Evolutionary conservation across 2,329 filamentous ascomycete species (phyloP), one percentile per base, ranked within the genome.

Genomic region (Fusarium graminum): DNA sequence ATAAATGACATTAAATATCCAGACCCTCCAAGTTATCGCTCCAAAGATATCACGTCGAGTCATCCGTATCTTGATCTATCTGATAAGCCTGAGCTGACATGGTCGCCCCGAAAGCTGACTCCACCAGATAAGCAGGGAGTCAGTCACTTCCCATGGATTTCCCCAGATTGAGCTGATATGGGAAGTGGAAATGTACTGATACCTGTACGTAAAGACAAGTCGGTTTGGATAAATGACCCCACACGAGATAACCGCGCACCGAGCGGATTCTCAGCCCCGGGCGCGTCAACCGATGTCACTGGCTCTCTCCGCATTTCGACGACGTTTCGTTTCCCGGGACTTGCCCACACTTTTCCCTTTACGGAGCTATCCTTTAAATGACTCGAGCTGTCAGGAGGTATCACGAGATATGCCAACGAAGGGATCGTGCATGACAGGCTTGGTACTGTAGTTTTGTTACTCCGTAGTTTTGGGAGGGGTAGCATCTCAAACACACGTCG

Each of bases 161-260:
- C 54, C 54, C 54, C 54, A 58, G 54, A 58, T 41, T 53, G 17
- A 26, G 26, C 45, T 47, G 52, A 58, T 58, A 55, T 39, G 54
- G 54, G 34, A 55, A 29, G 22, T n/a, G 54, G 34, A 55, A 29
- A 28, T n/a, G 40, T 49, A 56, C 34, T 19, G 46, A 52, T 51
- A 57, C 51, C 53, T 42, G 51, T 63, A 63, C 59, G 59, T 58
- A 63, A 63, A 63, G 34, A 19, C 25, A 44, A 49, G 43, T 52
- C 34, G 41, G 34, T 65, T 63, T 61, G 63, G 57, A 66, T 68
- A 68, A 62, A 51, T 30, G 51, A 43, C 61, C 53, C 65, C 59
- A 51, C 43, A 41, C 10, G 39, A 67, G 65, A 68, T 68, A 68
- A 69, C 64, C 64, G 64, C 64, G 64, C 58, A 68, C 64, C 64